Evolutionary conservation across 768 basidiomycete species (phyloP).

Genomic region (Leccinum olivaceopallidum): DNA sequence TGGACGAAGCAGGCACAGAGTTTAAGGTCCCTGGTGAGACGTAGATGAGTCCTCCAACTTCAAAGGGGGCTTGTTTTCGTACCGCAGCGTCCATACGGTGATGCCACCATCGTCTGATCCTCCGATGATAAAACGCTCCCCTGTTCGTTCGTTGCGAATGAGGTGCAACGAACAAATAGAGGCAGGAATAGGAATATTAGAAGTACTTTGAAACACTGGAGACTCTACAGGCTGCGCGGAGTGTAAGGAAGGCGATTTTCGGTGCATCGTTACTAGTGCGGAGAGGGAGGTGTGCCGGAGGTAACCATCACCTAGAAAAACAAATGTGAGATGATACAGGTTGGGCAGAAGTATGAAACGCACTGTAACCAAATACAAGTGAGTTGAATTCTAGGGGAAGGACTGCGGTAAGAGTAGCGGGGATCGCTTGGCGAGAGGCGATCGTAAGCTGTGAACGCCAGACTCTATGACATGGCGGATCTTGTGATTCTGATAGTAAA

Average conservation of each 20-base stretch:
- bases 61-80: conserved; percentile 20
- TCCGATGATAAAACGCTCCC: conserved; percentile 65
- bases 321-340: not conserved
- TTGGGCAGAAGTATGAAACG: conserved; percentile 17
- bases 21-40: conserved; percentile 52
- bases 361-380: conserved; percentile 68
- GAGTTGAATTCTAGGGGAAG: conserved; percentile 58
- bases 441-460: conserved; percentile 21
- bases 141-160: conserved; percentile 57
- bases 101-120: conserved; percentile 81
- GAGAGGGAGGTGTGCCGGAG: conserved; percentile 49
- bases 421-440: conserved; percentile 2
- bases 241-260: conserved; percentile 4
- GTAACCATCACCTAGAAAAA: conserved; percentile 49
- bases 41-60: conserved; percentile 3
- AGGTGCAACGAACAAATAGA: conserved; percentile 48
- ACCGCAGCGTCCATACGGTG: conserved; percentile 72
- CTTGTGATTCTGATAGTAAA: conserved; percentile 9
- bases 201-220: conserved; percentile 36
- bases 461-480: conserved; percentile 13
- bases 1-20: conserved; percentile 71
- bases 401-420: conserved; percentile 36
- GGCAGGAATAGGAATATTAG: conserved; percentile 49
- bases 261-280: conserved; percentile 27
- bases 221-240: conserved; percentile 3